These are phyloP conservation scores for Chalciporus sp. DNA, from an alignment of 1,284 basidiomycete species.

Conservation along the genomic window DNA sequence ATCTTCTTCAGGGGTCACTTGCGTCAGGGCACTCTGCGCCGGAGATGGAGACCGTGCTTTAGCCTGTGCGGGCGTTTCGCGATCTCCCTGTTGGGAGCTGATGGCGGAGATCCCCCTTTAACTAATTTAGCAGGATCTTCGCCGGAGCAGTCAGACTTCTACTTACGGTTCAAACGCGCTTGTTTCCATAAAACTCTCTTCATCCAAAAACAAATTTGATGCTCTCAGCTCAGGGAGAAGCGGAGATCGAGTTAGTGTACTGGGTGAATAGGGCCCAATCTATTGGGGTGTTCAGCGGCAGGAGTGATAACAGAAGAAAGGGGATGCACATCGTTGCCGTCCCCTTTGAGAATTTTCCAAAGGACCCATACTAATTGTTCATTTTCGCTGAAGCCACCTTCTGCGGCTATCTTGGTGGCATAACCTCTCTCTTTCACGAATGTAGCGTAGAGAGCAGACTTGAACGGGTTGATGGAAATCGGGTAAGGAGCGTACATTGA, in stretches of 20 bases:
- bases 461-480: constrained; percentile 76
- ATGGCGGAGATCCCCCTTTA: constrained; percentile 16
- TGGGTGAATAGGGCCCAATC: constrained; percentile 79
- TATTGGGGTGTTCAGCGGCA: constrained; percentile 29
- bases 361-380: constrained; percentile 81
- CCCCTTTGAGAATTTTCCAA: constrained; percentile 79
- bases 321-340: constrained; percentile 67
- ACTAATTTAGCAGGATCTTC: constrained; percentile 20
- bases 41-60: constrained; percentile 30
- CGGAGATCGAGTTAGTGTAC: constrained; percentile 65
- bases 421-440: constrained; percentile 65
- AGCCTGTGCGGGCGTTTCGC: neutral
- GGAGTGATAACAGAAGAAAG: constrained; percentile 14
- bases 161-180: constrained; percentile 41
- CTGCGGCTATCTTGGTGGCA: constrained; percentile 51
- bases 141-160: constrained; percentile 8
- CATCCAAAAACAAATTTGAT: constrained; percentile 64
- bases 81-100: constrained; percentile 9
- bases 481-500: constrained; percentile 75
- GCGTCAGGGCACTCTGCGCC: constrained; percentile 14
- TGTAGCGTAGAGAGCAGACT: constrained; percentile 62
- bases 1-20: constrained; percentile 39
- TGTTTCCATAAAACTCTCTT: constrained; percentile 52
- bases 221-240: constrained; percentile 72
- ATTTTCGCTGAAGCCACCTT: constrained; percentile 58